These are phyloP conservation scores for Coemansia sp. DNA, from an alignment of 192 early-diverging fungal species.

Conservation along the genomic window DNA sequence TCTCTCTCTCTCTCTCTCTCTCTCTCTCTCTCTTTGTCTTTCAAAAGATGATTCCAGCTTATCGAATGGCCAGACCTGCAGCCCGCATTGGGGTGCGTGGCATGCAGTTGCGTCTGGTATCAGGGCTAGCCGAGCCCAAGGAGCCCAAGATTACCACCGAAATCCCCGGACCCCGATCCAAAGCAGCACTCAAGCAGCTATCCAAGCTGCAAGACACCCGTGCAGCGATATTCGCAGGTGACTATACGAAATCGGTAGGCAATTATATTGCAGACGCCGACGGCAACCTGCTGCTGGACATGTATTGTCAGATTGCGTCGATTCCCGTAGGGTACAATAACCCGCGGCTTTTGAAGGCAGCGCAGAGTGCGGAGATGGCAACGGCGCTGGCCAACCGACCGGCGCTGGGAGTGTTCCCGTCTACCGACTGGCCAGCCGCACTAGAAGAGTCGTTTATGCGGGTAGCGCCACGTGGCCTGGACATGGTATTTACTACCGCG, in stretches of 20 bases:
- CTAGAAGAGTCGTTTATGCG: slow-evolving; percentile 64
- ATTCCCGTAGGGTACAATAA: slow-evolving; percentile 75
- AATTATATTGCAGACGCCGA: slow-evolving; percentile 75
- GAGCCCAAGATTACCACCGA: slow-evolving; percentile 53
- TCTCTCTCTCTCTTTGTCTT: not conserved
- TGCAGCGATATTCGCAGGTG: slow-evolving; percentile 63
- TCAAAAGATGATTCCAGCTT: slow-evolving; percentile 4
- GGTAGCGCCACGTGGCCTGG: slow-evolving; percentile 64
- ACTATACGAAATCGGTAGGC: slow-evolving; percentile 63
- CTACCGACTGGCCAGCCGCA: slow-evolving; percentile 59
- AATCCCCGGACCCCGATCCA: slow-evolving; percentile 64
- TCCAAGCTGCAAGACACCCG: slow-evolving; percentile 64
- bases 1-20: too few species aligned
- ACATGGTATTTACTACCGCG: slow-evolving; percentile 69
- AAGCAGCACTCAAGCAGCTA: slow-evolving; percentile 52
- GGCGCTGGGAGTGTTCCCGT: slow-evolving; percentile 65
- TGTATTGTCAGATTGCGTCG: slow-evolving; percentile 73
- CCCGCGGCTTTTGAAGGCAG: slow-evolving; percentile 55
- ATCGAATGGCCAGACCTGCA: not conserved
- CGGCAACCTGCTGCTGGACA: slow-evolving; percentile 66
- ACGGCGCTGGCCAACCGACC: slow-evolving; percentile 66
- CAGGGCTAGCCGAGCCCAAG: slow-evolving; percentile 56
- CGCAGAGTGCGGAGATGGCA: slow-evolving; percentile 58
- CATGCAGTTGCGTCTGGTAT: slow-evolving; percentile 11
- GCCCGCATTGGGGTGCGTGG: slow-evolving; percentile 2